A percentile compares a stretch with the other conserved stretches of the same genome.
Evolutionary conservation across 257 asterid genomes (phyloP).

Genomic region (Solanum bulbocastanum): DNA sequence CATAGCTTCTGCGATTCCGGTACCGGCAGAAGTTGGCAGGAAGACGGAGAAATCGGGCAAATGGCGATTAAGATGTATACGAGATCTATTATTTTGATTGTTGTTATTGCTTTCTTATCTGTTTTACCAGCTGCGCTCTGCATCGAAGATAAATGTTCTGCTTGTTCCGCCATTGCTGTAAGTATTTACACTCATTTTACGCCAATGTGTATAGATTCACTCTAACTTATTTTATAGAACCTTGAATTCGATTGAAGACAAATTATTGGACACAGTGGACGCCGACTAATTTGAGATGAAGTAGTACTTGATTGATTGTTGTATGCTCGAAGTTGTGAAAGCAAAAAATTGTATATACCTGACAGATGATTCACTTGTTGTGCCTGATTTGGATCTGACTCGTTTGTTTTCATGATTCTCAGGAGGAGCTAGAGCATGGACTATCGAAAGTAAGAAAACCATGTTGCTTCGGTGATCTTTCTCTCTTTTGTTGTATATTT

Average conservation of each 20-base stretch:
- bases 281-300: neutral
- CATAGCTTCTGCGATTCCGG: neutral
- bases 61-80: constrained; percentile 1
- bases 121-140: constrained; percentile 23
- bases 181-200: constrained; percentile 9
- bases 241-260: neutral
- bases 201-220: neutral
- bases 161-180: constrained; percentile 92
- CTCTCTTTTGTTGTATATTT: neutral
- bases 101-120: neutral
- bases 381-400: too few species aligned
- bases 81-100: neutral
- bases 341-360: neutral
- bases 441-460: constrained; percentile 44
- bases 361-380: neutral
- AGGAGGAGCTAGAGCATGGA: constrained; percentile 92
- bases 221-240: neutral
- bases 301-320: neutral
- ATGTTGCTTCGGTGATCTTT: neutral
- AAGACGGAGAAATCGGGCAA: neutral
- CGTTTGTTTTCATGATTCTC: constrained; percentile 13
- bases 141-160: constrained; percentile 78
- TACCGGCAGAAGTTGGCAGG: neutral
- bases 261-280: neutral
- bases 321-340: neutral